Base-by-base conservation (phyloP, 2,329 filamentous ascomycete genomes). In the Neocatenulostroma microsporum region DNA sequence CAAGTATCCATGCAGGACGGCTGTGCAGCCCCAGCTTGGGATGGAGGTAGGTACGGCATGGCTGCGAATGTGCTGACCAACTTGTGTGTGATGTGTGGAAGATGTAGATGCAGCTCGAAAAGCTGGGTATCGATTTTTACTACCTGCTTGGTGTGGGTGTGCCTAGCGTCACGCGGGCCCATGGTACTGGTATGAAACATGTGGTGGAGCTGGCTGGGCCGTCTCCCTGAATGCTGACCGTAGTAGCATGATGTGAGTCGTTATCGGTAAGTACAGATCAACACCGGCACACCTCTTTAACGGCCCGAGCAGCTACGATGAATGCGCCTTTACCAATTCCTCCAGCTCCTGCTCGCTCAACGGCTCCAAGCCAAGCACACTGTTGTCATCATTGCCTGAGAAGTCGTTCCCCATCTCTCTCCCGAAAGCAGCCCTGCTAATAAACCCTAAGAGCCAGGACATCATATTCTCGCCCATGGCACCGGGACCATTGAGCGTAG, bases 321-420 rank as follows among this genome's bases (percentile, higher is more conserved):
- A 8, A 17, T 32, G 21, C 30, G 20, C 37, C 18, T 38, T 47
- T 4, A 61, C 47, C 26, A 59, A 36, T 18, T 45, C 46, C 39
- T 53, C 48, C 11, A 61, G 21, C 31, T 56, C 54, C 13, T 35
- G 39, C 29, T 54, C 48, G 15, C 39, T 49, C 40, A 57, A 30
- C 33, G 47, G 48, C 40, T 58, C 53, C 20, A 61, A 37, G 3
- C 62, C 59, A 13, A 63, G 45, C 41, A 63, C 36, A 21, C 57
- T 50, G 36, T 63, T 64, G 37, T 62, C 60, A 37, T 58, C 50
- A 29, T 47, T 47, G 11, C 38, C 36, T 13, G 48, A 53, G 41
- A 59, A 58, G 30, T 60, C 49, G 36, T 53, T 53, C 3, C 55
- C 54, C 46, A 58, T 63, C 2, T 47, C 50, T 3, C 41, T 27